Evolutionary conservation across 2,329 filamentous ascomycete species (phyloP).

Genomic region (Colletotrichum simmondsii): DNA sequence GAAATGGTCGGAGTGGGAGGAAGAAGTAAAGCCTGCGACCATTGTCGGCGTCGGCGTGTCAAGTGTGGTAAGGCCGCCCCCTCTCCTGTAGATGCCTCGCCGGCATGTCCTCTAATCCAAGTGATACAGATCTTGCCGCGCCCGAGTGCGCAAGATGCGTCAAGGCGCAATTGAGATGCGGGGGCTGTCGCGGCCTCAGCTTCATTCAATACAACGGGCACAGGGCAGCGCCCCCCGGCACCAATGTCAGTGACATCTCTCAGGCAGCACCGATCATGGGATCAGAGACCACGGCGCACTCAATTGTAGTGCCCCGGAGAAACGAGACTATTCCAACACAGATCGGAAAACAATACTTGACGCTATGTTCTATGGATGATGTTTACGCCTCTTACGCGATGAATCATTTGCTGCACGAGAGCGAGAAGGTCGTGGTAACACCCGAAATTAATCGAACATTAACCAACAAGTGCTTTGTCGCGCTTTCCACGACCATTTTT

Average conservation of each 20-base stretch:
- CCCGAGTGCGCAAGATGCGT: background rate
- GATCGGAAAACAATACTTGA: background rate
- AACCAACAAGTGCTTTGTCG: background rate
- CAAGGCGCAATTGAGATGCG: background rate
- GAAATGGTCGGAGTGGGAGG: background rate
- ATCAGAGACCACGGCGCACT: background rate
- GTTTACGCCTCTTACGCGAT: background rate
- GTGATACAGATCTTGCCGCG: background rate
- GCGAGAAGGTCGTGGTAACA: background rate
- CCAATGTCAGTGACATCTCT: background rate
- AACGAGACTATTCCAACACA: background rate
- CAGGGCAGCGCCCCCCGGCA: background rate
- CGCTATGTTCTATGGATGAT: background rate
- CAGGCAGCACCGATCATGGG: background rate
- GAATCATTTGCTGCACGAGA: background rate
- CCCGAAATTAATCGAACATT: background rate
- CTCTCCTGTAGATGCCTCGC: background rate
- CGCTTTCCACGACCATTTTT: background rate
- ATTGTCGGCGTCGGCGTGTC: background rate
- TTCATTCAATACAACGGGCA: background rate
- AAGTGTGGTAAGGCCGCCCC: background rate
- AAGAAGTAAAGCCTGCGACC: background rate
- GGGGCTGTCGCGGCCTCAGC: background rate
- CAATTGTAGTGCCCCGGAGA: background rate
- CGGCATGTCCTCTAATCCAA: background rate